Base-by-base conservation (phyloP, 148 eudicot genomes). In the Cornus florida region DNA sequence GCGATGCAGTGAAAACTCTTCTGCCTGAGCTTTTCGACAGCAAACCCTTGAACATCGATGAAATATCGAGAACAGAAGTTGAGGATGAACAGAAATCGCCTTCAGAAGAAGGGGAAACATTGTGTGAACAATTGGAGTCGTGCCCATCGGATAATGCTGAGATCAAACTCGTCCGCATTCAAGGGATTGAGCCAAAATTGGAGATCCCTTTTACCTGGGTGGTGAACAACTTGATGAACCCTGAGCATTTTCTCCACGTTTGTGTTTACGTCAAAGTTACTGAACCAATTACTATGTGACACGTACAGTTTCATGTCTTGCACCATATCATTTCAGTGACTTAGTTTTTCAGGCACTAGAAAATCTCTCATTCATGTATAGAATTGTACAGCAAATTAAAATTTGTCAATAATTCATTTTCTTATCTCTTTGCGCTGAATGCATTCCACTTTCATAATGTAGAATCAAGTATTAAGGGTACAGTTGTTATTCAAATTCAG, bases 191-290 rank as follows among this genome's bases (percentile, higher is more conserved):
- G 84, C 98, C 92, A 6, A 84, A 89, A 80, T 76, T 84, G 69
- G 93, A 89, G 73, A 87, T 90, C 76, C 99, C 99, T 17, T 88
- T 96, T 75, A 73, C 95, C 74, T 96, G 99, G 99, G 90, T 96
- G 69, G 97, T 88, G 73, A 93, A 91, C 88, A 96, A 96, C 82
- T 87, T 96, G 76, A 90, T 92, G 93, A 89, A 90, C 86, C 99
- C 99, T 1, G 98, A 96, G 78, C 88, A 89, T 77, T 93, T 86
- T 72, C 94, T 93, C 79, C 99, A 95, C 82, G 81, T 95, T 12
- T 92, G 94, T 88, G 90, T 95, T 22, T 93, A 86, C 78, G 69
- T 92, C 75, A 88, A 86, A 82, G 73, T 81, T 78, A 72, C 67
- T 6, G 83, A 86, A 78, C 86, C 82, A 76, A 9, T 77, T 70